Base-by-base conservation (phyloP, 23 red algal species). In the Gracilaria gracilis region DNA sequence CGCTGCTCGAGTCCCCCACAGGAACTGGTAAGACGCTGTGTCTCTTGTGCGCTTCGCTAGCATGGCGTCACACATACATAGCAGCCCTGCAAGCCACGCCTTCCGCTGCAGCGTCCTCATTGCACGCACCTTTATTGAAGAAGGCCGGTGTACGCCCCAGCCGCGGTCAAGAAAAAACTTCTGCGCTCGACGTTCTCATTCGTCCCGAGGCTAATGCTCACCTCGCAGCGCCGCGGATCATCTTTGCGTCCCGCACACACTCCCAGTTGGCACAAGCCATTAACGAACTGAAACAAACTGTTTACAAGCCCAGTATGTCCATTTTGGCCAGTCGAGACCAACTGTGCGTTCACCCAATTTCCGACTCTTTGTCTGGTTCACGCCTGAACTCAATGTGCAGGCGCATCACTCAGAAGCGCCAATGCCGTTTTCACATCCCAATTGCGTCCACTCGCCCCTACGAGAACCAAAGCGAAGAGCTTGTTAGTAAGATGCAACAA, bases 1-100 rank as follows among this genome's bases (percentile, higher is more conserved):
- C 97, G 38, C 75, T 96, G 20, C 88, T 99, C 48, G 97, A 99
- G 84, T 95, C 92, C n/a, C 97, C 97, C 4, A 99, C 97, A 12
- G 97, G 97, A 61, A 99, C 97, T 35, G 97, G 97, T 3, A 99
- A 99, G 72, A 96, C 97, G 34, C 69, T 99, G 7, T 93, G 94
- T 75, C 87, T 99, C 15, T 88, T 99, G 15, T 96, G 94, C 86
- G 93, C 94, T 0, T 36, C 87, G 27, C 85, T 99, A 12, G 97
- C 97, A 1, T 99, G 97, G 97, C 87, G 94, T 14, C 61, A 66
- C 1, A 86, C 94, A 0, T 92, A 88, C 58, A 81, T 91, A 39
- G 82, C 78, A 15, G 88, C 86, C 29, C 80, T 96, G 13, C 70
- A 86, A 58, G 78, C 77, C 5, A 54, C 31, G 31, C 16, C 81